Base-by-base conservation (phyloP, 73 alveolate genomes). In the Durusdinium trenchii region DNA sequence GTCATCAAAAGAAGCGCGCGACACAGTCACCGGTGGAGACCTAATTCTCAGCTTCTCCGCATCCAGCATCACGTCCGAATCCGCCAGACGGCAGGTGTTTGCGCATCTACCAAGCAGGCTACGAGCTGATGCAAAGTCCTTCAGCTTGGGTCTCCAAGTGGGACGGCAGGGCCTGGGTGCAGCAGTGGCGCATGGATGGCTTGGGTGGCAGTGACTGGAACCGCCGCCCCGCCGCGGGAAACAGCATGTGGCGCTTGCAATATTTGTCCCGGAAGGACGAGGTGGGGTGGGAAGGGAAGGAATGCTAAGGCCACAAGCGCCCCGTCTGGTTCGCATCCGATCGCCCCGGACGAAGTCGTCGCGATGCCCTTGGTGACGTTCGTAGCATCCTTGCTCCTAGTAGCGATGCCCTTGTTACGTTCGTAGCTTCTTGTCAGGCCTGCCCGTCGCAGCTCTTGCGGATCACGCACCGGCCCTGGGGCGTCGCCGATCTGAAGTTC, bases 201-300 rank as follows among this genome's bases (percentile, higher is more conserved):
- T 76, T 91, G 54, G 98, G 98, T 0, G 89, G 98, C 76, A 91
- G 98, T 38, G 98, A 76, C 2, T 91, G 98, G 98, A 91, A 91
- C n/a, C 69, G 87, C 61, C 57, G 98, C 18, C 98, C 98, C 14
- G 98, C 98, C 23, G 73, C 78, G 10, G 75, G 51, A 57, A 91
- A 91, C 89, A 69, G 89, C 54, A 67, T 91, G 98, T 91, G 98
- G 98, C 98, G 98, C 35, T 46, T 91, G 35, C 45, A 38, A n/a
- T 91, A 91, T 35, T 10, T 67, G 98, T 91, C 98, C 57, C 69
- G 98, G 23, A 91, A 91, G 78, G 87, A 91, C 48, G 75, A 51
- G 46, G 91, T 81, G 71, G 51, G n/a, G 84, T 73, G 50, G 18
- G 84, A n/a, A n/a, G 1, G 84, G 51, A n/a, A n/a, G 84, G 84